These are phyloP conservation scores for Phialophora expanda DNA, from an alignment of 2,329 filamentous ascomycete species.

Conservation along the genomic window DNA sequence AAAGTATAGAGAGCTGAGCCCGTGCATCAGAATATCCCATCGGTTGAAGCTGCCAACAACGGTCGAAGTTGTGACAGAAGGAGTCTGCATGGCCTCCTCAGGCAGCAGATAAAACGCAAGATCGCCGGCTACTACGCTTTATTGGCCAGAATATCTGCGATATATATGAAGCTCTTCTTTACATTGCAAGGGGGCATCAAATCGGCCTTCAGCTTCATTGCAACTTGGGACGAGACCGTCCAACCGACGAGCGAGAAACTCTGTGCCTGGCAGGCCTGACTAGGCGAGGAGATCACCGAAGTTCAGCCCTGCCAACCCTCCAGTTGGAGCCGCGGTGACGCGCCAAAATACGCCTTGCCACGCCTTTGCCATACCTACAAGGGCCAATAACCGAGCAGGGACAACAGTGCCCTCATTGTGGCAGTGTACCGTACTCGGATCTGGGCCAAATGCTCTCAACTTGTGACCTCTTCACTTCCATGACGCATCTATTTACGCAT, in stretches of 20 bases:
- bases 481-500: neutral
- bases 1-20: neutral
- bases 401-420: neutral
- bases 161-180: neutral
- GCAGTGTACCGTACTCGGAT: conserved; percentile 13
- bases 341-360: conserved; percentile 13
- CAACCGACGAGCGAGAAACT: conserved; percentile 10
- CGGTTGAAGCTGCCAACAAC: neutral
- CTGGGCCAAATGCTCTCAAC: neutral
- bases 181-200: neutral
- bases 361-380: conserved; percentile 1
- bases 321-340: neutral
- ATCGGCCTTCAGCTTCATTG: neutral
- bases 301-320: neutral
- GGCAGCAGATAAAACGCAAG: neutral
- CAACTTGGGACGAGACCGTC: neutral
- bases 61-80: neutral
- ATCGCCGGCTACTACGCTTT: neutral
- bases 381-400: neutral
- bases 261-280: conserved; percentile 16
- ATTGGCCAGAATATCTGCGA: neutral
- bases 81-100: neutral
- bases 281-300: neutral
- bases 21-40: neutral
- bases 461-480: neutral